These are phyloP conservation scores for Synchytrium microbalum DNA, from an alignment of 371 early-diverging fungal genomes.

Conservation along the genomic window DNA sequence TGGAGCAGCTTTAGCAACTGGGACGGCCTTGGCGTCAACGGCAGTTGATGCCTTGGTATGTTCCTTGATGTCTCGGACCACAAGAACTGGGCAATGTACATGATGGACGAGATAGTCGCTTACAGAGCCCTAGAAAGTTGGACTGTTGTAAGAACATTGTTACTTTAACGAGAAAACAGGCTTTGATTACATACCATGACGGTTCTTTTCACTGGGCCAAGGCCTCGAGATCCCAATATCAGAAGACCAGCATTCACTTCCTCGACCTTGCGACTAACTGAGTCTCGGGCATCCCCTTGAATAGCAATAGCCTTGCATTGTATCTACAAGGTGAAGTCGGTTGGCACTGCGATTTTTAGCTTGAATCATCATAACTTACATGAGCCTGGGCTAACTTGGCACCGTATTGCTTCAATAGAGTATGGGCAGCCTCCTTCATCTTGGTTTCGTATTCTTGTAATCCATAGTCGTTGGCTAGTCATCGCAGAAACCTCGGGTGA, in stretches of 20 bases:
- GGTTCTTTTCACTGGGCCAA: constrained; percentile 14
- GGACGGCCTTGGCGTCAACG: no score
- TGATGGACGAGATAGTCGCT: constrained; percentile 37
- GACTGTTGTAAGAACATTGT: no score
- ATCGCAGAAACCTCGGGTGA: no score
- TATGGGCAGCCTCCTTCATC: not conserved
- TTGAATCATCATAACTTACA: no score
- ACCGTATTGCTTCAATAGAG: not conserved
- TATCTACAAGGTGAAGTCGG: not conserved
- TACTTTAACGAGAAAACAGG: no score
- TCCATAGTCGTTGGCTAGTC: no score
- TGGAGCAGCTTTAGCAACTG: no score
- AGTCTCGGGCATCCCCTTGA: constrained; percentile 26
- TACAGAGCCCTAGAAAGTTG: constrained; percentile 32
- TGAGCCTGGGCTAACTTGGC: no score
- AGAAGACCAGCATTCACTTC: constrained; percentile 33
- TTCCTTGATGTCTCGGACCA: not conserved
- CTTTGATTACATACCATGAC: no score
- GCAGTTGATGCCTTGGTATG: no score
- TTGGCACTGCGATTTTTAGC: no score
- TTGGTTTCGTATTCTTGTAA: no score
- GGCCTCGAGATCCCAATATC: constrained; percentile 34
- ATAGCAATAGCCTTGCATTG: not conserved
- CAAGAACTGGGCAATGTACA: constrained; percentile 21
- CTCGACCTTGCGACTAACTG: constrained; percentile 19